phyloP scores from a whole-genome alignment of 176 grass and related monocot species.

The Bromus sterilis region DNA sequence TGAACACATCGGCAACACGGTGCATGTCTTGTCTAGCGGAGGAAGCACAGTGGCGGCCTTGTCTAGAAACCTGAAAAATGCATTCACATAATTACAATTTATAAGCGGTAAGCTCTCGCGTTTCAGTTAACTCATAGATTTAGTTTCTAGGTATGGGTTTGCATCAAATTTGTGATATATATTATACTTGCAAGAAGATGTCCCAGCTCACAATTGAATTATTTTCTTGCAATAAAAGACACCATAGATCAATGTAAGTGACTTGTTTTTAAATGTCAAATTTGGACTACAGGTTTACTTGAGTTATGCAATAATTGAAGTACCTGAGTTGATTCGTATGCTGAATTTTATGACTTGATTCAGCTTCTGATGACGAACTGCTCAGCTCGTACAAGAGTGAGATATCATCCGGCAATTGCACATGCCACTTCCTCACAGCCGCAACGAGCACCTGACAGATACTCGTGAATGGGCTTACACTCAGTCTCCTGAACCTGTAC shows the following conservation, averaged over 20 bases:
- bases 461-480: constrained; percentile 34
- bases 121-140: background rate
- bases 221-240: background rate
- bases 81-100: background rate
- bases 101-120: background rate
- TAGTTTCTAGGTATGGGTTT: background rate
- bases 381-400: constrained; percentile 19
- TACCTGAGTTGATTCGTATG: constrained; percentile 23
- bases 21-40: background rate
- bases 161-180: background rate
- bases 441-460: constrained; percentile 39
- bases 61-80: background rate
- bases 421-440: constrained; percentile 26
- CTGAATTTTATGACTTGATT: background rate
- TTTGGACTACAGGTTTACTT: background rate
- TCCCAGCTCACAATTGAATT: background rate
- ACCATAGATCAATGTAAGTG: background rate
- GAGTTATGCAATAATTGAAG: background rate
- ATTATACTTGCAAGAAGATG: background rate
- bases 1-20: background rate
- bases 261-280: background rate
- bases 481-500: constrained; percentile 19
- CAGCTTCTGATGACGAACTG: background rate
- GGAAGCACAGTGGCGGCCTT: background rate
- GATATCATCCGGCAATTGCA: constrained; percentile 19